Conservation (phyloP, 768 basidiomycete genomes). For the Ramaria rubella region DNA sequence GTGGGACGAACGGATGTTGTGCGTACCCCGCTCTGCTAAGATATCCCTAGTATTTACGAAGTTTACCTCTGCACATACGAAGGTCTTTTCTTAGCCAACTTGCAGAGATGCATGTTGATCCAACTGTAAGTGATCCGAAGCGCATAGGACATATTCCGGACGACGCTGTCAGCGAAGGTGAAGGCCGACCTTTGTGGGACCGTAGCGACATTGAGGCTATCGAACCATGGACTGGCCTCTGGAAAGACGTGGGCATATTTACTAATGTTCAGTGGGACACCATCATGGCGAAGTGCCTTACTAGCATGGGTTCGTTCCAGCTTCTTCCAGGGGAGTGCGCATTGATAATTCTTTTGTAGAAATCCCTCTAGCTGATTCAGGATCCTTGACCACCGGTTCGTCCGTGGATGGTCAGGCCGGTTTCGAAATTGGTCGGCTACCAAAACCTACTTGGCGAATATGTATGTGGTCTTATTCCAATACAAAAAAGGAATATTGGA, state of each 20-base stretch:
- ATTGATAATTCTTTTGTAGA: slow-evolving; percentile 34
- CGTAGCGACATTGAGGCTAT: slow-evolving; percentile 34
- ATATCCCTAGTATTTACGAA: not conserved
- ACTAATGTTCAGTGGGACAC: slow-evolving; percentile 78
- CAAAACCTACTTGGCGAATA: slow-evolving; percentile 69
- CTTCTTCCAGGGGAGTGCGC: slow-evolving; percentile 3
- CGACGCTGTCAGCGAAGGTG: slow-evolving; percentile 57
- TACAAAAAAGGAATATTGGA: too few relatives aligned
- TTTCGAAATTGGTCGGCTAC: slow-evolving; percentile 67
- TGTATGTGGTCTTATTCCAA: slow-evolving; percentile 35
- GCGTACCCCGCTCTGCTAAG: not conserved
- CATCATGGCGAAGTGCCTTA: slow-evolving; percentile 84
- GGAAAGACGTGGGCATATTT: slow-evolving; percentile 69
- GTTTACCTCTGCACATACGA: not conserved
- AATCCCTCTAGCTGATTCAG: slow-evolving; percentile 65
- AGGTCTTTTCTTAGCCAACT: slow-evolving; percentile 67
- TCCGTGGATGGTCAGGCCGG: slow-evolving; percentile 66
- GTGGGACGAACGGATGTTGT: slow-evolving; percentile 84
- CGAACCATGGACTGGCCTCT: slow-evolving; percentile 45
- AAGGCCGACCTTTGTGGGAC: slow-evolving; percentile 52
- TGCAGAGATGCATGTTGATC: slow-evolving; percentile 74
- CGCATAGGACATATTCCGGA: slow-evolving; percentile 60
- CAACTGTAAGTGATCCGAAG: slow-evolving; percentile 67
- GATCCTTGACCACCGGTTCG: slow-evolving; percentile 69
- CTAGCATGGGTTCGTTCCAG: slow-evolving; percentile 61